Percentiles rank a stretch among this genome's conserved stretches.
Conservation (phyloP, 139 green algal species). For the Chlorella sp. region DNA sequence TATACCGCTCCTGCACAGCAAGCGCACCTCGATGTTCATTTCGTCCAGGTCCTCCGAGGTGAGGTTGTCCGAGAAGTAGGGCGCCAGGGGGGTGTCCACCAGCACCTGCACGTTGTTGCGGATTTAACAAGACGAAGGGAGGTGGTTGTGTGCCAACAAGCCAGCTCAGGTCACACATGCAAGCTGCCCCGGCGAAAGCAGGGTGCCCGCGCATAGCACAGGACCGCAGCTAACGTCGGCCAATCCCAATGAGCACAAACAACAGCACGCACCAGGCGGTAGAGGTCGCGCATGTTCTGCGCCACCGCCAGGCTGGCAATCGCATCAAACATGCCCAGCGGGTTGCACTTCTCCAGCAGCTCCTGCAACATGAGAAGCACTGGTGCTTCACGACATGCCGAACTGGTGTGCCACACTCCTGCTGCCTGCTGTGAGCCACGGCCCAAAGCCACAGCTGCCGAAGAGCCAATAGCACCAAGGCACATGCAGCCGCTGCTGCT, state of each 20-base stretch:
- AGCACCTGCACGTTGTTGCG: not conserved
- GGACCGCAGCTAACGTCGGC: no score
- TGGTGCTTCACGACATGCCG: no score
- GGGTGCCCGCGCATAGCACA: no score
- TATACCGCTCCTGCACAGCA: no score
- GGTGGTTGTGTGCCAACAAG: no score
- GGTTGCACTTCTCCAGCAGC: slow-evolving; percentile 98
- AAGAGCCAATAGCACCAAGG: not conserved
- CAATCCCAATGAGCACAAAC: not conserved
- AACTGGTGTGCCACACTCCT: no score
- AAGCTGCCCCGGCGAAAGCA: no score
- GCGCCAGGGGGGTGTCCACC: slow-evolving; percentile 93
- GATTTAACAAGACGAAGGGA: no score
- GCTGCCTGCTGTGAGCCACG: no score
- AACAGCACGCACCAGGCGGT: slow-evolving; percentile 79
- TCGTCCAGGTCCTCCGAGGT: slow-evolving; percentile 96
- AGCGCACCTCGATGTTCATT: slow-evolving; percentile 97
- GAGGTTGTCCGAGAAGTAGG: slow-evolving; percentile 94
- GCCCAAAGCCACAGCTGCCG: not conserved
- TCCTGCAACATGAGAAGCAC: no score
- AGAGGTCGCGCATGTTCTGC: slow-evolving; percentile 97
- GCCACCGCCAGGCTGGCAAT: slow-evolving; percentile 96
- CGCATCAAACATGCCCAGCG: slow-evolving; percentile 97
- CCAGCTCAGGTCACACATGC: no score
- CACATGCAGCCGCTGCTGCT: not conserved